Percentiles rank a stretch among this genome's conserved stretches.
phyloP scores from a whole-genome alignment of 495 filamentous ascomycete genomes.

The Talaromyces stipitatus region DNA sequence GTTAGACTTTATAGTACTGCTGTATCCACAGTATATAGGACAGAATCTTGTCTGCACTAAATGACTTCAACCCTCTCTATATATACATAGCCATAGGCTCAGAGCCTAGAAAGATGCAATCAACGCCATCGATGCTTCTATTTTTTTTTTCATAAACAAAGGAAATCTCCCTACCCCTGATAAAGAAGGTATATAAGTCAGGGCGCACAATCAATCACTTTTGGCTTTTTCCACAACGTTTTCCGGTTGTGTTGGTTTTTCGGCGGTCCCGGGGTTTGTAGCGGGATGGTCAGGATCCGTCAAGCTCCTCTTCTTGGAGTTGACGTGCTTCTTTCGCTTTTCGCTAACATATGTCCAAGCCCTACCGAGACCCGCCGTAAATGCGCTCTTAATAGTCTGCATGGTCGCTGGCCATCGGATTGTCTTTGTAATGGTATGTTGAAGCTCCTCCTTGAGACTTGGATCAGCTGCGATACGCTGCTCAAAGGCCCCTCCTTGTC shows the following conservation, averaged over 20 bases:
- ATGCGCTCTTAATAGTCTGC: conserved; percentile 71
- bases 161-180: background rate
- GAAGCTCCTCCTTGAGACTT: conserved; percentile 58
- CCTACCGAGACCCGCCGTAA: conserved; percentile 65
- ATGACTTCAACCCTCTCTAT: background rate
- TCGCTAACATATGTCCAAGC: conserved; percentile 72
- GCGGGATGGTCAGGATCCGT: conserved; percentile 11
- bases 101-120: conserved; percentile 2
- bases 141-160: conserved; percentile 2
- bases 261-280: conserved; percentile 2
- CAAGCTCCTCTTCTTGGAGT: conserved; percentile 19
- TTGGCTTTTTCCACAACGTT: background rate
- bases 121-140: conserved; percentile 5
- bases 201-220: background rate
- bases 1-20: background rate
- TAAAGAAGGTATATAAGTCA: background rate
- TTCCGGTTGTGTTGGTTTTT: conserved; percentile 6
- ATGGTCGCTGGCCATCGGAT: conserved; percentile 84
- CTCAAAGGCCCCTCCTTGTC: conserved; percentile 79
- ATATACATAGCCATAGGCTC: background rate
- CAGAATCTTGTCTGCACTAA: background rate
- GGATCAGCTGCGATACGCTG: conserved; percentile 67
- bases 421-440: conserved; percentile 70
- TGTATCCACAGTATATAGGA: no score
- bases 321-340: conserved; percentile 64